A percentile compares a stretch with the other conserved stretches of the same genome.
phyloP scores from a whole-genome alignment of 2,329 filamentous ascomycete species.

The Trematosphaeria pertusa region DNA sequence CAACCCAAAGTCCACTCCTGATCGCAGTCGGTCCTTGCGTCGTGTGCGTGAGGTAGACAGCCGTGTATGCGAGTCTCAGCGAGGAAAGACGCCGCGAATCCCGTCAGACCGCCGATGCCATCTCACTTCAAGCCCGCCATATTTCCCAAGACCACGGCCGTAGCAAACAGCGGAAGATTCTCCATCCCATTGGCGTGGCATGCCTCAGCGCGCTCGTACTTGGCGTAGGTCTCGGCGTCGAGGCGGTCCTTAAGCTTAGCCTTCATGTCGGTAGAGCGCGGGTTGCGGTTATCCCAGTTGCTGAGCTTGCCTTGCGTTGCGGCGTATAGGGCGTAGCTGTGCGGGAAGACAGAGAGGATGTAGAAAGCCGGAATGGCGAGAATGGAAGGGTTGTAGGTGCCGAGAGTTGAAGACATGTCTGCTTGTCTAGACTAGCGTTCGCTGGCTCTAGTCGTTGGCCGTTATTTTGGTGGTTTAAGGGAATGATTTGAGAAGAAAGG shows the following conservation, averaged over 20 bases:
- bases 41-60: conserved; percentile 44
- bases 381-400: conserved; percentile 46
- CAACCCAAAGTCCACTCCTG: conserved; percentile 29
- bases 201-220: conserved; percentile 54
- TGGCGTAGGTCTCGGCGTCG: conserved; percentile 45
- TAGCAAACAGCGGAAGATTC: conserved; percentile 54
- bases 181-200: conserved; percentile 57
- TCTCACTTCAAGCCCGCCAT: conserved; percentile 46
- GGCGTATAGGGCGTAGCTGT: conserved; percentile 47
- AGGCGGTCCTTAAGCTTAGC: conserved; percentile 47
- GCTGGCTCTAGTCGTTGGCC: no score
- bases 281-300: conserved; percentile 53
- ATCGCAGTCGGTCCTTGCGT: conserved; percentile 27
- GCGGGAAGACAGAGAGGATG: conserved; percentile 49
- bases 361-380: conserved; percentile 52
- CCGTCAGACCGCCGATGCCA: conserved; percentile 35
- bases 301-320: conserved; percentile 45
- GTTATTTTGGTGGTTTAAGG: no score
- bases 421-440: no score
- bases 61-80: conserved; percentile 47
- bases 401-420: no score
- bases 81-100: conserved; percentile 47
- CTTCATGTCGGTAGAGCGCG: conserved; percentile 46
- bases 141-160: conserved; percentile 53
- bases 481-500: no score